Conservation (phyloP, 2,329 filamentous ascomycete genomes). For the Nothopassalora personata region DNA sequence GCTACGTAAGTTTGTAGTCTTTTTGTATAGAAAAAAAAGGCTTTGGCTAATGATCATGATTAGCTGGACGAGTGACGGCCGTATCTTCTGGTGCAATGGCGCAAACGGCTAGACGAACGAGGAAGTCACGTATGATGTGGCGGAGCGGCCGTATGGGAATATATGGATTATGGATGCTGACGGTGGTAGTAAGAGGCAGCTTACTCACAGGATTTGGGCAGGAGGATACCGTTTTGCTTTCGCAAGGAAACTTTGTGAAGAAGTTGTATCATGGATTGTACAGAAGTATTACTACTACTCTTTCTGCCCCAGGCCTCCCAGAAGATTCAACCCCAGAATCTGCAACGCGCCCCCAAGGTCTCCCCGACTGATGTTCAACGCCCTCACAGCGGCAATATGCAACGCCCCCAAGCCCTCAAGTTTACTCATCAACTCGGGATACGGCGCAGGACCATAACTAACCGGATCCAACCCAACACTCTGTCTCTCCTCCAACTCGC, state of each 20-base stretch:
- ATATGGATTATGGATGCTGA: slow-evolving; percentile 11
- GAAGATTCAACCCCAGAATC: slow-evolving; percentile 7
- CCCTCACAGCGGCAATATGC: slow-evolving; percentile 12
- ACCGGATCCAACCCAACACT: not conserved
- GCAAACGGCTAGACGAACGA: too few species aligned
- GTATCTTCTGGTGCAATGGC: too few species aligned
- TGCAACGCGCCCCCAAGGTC: slow-evolving; percentile 8
- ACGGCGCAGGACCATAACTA: slow-evolving; percentile 16
- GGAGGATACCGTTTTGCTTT: too few species aligned
- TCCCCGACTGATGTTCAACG: slow-evolving; percentile 17
- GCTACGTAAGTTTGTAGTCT: too few species aligned
- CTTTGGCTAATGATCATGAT: too few species aligned
- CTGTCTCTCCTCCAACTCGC: not conserved
- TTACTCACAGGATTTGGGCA: too few species aligned
- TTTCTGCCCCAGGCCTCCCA: not conserved
- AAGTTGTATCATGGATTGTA: too few species aligned
- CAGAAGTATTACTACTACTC: not conserved
- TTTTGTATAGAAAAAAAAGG: too few species aligned
- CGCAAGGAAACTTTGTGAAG: not conserved
- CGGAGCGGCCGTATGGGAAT: slow-evolving; percentile 9
- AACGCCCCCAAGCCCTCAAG: slow-evolving; percentile 8
- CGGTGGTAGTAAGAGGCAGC: slow-evolving; percentile 5
- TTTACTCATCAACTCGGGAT: slow-evolving; percentile 15
- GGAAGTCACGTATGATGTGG: too few species aligned
- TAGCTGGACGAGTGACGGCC: too few species aligned